Base-by-base conservation (phyloP, 2,329 filamentous ascomycete genomes). In the Scedosporium minutisporum region DNA sequence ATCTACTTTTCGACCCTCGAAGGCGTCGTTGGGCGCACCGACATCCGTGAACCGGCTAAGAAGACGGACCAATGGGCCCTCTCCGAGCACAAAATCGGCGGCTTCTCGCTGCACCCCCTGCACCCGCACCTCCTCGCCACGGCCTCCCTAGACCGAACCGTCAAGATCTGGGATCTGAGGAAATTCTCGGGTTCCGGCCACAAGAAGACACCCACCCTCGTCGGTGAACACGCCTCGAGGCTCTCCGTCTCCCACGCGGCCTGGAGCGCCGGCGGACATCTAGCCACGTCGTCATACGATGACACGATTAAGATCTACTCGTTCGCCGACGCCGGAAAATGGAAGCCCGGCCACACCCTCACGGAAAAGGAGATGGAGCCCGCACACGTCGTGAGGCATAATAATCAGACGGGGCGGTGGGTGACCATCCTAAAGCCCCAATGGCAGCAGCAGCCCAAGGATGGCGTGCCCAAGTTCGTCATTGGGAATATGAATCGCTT, bases 401-500 rank as follows among this genome's bases (percentile, higher is more conserved):
- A 99, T 71, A 97, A 96, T 70, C 95, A 99, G 76, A 97, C 93
- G 0, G 95, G 93, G 0, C 82, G 93, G 62, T 97, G 91, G 91
- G 92, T 97, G 0, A 96, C 91, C 0, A 96, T 84, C 41, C 73
- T 81, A 71, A 96, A 81, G 82, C 95, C 72, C 0, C 91, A 96
- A 68, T 99, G 95, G 95, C 95, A 99, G 73, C 79, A 84, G 38
- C 82, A 84, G 57, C 93, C 95, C 0, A 77, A 82, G 41, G 91
- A 95, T 64, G 87, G 87, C 6, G 86, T 96, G 4, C 88, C 96
- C 66, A 91, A 93, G 65, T 92, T 99, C 69, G 90, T 86, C 25
- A 93, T 99, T 63, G 95, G 91, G 1, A 99, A 97, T 68, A 97
- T 97, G 95, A 96, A 96, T 71, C 86, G 95, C 1, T 97, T 97